Evolutionary conservation across 306 rosid genomes (phyloP).

Genomic region (Vachellia pachyceras): DNA sequence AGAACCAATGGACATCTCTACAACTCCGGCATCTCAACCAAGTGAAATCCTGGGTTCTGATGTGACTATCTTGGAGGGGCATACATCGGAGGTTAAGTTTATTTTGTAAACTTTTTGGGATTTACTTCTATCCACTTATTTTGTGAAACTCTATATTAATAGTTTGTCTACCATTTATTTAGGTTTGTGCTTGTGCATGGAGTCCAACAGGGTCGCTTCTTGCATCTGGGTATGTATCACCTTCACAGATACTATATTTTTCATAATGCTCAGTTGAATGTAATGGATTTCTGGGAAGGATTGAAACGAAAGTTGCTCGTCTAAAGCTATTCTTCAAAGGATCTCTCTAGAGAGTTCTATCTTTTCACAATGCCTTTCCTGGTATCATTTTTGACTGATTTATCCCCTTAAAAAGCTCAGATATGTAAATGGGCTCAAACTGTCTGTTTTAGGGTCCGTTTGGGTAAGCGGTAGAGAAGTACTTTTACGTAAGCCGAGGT

Average conservation of each 20-base stretch:
- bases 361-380: not conserved
- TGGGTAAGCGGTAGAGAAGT: too few relatives aligned
- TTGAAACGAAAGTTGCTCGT: not conserved
- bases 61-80: conserved; percentile 92
- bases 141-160: conserved; percentile 27
- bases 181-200: conserved; percentile 99
- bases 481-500: too few relatives aligned
- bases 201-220: conserved; percentile 93
- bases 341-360: not conserved
- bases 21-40: conserved; percentile 60
- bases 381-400: conserved; percentile 2
- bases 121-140: conserved; percentile 28
- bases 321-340: not conserved
- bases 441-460: too few relatives aligned
- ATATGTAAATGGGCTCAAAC: not conserved
- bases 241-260: conserved; percentile 29
- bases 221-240: conserved; percentile 84
- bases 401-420: not conserved
- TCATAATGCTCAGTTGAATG: conserved; percentile 14
- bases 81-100: conserved; percentile 83
- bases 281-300: not conserved
- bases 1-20: conserved; percentile 78
- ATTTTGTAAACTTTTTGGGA: conserved; percentile 6
- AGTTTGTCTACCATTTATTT: conserved; percentile 41
- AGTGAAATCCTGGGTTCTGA: conserved; percentile 80